A percentile compares a stretch with the other conserved stretches of the same genome.
phyloP scores from a whole-genome alignment of 805 yeast genomes.

The Clavispora asparagi region DNA sequence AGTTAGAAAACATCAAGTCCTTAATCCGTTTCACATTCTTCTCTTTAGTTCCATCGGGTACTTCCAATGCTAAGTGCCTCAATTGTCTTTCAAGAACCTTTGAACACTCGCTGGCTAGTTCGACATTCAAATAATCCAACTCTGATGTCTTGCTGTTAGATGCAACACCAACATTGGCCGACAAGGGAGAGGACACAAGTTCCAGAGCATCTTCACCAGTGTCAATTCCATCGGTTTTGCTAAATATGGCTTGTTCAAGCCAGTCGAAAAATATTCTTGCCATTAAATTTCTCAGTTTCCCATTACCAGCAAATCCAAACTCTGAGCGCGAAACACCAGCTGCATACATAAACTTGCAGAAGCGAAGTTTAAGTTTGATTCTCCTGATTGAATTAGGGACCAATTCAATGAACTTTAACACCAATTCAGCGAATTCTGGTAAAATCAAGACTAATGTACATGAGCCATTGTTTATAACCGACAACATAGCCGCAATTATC shows the following conservation, averaged over 20 bases:
- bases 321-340: conserved; percentile 29
- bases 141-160: conserved; percentile 20
- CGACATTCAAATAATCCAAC: conserved; percentile 45
- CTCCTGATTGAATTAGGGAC: conserved; percentile 23
- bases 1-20: conserved; percentile 62
- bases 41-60: conserved; percentile 50
- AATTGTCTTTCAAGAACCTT: conserved; percentile 52
- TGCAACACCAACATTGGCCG: neutral
- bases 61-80: conserved; percentile 53
- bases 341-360: conserved; percentile 34
- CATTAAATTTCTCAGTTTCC: conserved; percentile 42
- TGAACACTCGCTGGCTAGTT: conserved; percentile 61
- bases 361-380: conserved; percentile 39
- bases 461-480: conserved; percentile 30
- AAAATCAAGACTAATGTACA: conserved; percentile 28
- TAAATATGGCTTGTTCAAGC: conserved; percentile 49
- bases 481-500: conserved; percentile 38
- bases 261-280: conserved; percentile 45
- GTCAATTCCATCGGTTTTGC: conserved; percentile 18
- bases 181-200: conserved; percentile 1
- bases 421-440: conserved; percentile 23
- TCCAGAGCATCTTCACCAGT: neutral
- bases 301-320: conserved; percentile 41
- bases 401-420: conserved; percentile 24
- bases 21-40: conserved; percentile 50